phyloP scores from a whole-genome alignment of 805 yeast genomes.

The Candida broadrunensis region DNA sequence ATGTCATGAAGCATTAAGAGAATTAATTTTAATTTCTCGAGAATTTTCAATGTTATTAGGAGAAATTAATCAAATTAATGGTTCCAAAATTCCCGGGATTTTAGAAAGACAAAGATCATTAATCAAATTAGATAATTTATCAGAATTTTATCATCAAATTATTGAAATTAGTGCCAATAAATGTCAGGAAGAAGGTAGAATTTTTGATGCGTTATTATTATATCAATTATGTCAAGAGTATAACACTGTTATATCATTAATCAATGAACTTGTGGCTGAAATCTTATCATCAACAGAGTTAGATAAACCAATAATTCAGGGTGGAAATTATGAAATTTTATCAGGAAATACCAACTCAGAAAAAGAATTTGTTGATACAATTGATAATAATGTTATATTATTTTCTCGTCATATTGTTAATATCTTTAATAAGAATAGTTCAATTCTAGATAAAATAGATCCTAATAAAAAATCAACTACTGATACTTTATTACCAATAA shows the following conservation, averaged over 20 bases:
- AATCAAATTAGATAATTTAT: slow-evolving; percentile 55
- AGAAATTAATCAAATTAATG: slow-evolving; percentile 66
- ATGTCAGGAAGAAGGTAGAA: slow-evolving; percentile 90
- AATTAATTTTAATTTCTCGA: slow-evolving; percentile 79
- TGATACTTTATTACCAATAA: slow-evolving; percentile 59
- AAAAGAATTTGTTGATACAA: slow-evolving; percentile 36
- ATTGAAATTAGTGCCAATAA: slow-evolving; percentile 81
- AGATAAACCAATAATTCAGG: slow-evolving; percentile 49
- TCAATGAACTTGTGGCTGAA: slow-evolving; percentile 78
- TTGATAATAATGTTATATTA: slow-evolving; percentile 46
- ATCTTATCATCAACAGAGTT: slow-evolving; percentile 68
- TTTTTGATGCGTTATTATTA: slow-evolving; percentile 77
- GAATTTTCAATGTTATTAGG: slow-evolving; percentile 83
- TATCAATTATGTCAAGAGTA: slow-evolving; percentile 89
- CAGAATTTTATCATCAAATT: slow-evolving; percentile 63
- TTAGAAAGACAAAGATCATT: slow-evolving; percentile 74
- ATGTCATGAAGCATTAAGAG: slow-evolving; percentile 77
- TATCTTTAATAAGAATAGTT: slow-evolving; percentile 52
- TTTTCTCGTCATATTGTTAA: slow-evolving; percentile 44
- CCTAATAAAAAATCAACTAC: slow-evolving; percentile 62
- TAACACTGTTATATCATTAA: slow-evolving; percentile 70
- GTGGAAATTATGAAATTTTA: slow-evolving; percentile 33
- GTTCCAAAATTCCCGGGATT: slow-evolving; percentile 76
- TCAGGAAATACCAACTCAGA: slow-evolving; percentile 22
- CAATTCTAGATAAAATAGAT: slow-evolving; percentile 55